Percentiles rank a stretch among this genome's conserved stretches.
These are phyloP conservation scores for Starmerella bombi DNA, from an alignment of 805 yeast species.

Conservation along the genomic window DNA sequence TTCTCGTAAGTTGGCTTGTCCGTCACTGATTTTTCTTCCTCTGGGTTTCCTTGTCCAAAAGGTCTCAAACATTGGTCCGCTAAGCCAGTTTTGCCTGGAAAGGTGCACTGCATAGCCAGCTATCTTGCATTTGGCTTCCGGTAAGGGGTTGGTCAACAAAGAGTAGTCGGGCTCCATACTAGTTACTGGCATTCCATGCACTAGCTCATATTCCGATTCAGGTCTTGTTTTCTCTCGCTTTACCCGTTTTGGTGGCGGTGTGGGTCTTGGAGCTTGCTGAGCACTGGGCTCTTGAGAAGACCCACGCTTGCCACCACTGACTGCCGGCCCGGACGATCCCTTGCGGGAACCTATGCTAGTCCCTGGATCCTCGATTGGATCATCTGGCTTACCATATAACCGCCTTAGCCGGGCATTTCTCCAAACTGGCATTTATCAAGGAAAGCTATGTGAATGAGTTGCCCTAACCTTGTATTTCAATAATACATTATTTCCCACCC, in stretches of 20 bases:
- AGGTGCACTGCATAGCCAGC: constrained; percentile 40
- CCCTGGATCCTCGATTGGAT: constrained; percentile 10
- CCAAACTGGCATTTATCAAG: constrained; percentile 15
- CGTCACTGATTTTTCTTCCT: constrained; percentile 37
- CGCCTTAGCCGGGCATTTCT: constrained; percentile 17
- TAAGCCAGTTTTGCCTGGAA: constrained; percentile 57
- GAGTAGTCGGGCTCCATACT: constrained; percentile 49
- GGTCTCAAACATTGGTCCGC: constrained; percentile 55
- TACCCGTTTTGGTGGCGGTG: constrained; percentile 20
- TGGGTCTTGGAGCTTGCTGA: constrained; percentile 8
- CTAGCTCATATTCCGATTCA: constrained; percentile 20
- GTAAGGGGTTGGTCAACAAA: constrained; percentile 49
- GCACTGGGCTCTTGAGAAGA: neutral
- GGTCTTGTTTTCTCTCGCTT: constrained; percentile 22
- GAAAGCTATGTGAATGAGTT: neutral
- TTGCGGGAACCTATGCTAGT: neutral
- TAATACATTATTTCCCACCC: neutral
- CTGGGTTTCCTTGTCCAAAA: constrained; percentile 68
- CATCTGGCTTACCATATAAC: constrained; percentile 17
- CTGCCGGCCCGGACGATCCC: neutral
- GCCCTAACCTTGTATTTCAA: neutral
- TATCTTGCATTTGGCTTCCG: constrained; percentile 53
- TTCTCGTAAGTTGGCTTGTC: constrained; percentile 53
- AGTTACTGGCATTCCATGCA: constrained; percentile 42
- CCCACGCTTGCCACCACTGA: constrained; percentile 1